A percentile compares a stretch with the other conserved stretches of the same genome.
phyloP scores from a whole-genome alignment of 371 early-diverging fungal species.

The Fennellomyces sp. region DNA sequence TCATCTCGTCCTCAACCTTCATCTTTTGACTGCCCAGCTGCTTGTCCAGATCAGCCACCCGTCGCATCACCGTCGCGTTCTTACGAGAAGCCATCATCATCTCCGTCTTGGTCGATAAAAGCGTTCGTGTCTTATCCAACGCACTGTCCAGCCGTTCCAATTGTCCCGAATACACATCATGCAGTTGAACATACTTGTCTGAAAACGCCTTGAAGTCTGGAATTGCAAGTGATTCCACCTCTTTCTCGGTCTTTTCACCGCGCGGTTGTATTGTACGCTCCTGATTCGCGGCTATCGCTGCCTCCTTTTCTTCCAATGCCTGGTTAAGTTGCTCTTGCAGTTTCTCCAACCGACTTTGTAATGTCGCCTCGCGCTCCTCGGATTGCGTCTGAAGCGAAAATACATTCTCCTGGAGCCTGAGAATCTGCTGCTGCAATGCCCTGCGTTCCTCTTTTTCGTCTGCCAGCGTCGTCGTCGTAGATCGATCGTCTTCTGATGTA shows the following conservation, averaged over 20 bases:
- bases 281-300: background rate
- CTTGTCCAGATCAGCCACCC: slow-evolving; percentile 12
- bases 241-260: background rate
- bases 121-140: slow-evolving; percentile 2
- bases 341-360: background rate
- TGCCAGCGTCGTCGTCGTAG: slow-evolving; percentile 26
- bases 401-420: slow-evolving; percentile 7
- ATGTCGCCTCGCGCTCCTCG: slow-evolving; percentile 7
- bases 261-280: background rate
- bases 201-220: background rate
- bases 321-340: slow-evolving; percentile 11
- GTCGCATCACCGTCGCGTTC: slow-evolving; percentile 13
- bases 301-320: slow-evolving; percentile 7
- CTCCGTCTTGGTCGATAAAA: slow-evolving; percentile 3
- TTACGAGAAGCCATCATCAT: slow-evolving; percentile 5
- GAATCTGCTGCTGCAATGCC: slow-evolving; percentile 9
- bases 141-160: slow-evolving; percentile 8
- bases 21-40: slow-evolving; percentile 11
- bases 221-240: background rate
- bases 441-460: slow-evolving; percentile 30
- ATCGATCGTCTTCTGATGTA: background rate
- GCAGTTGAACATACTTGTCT: background rate
- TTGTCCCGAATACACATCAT: slow-evolving; percentile 5
- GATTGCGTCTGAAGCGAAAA: slow-evolving; percentile 8
- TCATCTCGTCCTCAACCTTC: slow-evolving; percentile 13